Base-by-base conservation (phyloP, 176 grass and related monocot species). In the Musa itinerans region DNA sequence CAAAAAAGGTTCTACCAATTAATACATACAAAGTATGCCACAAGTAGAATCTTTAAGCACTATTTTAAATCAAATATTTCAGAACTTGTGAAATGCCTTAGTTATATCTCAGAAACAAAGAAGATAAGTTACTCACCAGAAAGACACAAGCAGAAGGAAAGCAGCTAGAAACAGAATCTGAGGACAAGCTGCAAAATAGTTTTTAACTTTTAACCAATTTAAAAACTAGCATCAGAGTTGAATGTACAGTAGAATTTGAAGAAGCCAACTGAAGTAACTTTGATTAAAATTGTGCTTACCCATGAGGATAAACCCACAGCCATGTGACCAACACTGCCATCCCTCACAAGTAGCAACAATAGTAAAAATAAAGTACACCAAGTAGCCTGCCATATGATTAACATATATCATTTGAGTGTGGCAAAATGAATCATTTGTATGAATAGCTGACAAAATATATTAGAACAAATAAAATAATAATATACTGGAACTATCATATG, bases 241-340 rank as follows among this genome's bases (percentile, higher is more conserved):
- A 52, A 54, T 68, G 11, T 5, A 1, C 14, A 15, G 53, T 74
- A 56, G n/a, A 53, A 55, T 22, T 10, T 8, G 20, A 56, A 56
- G 12, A 73, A 48, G 7, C 6, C 25, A 50, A 4, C 2, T 1
- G 9, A 70, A n/a, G 11, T 10, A 43, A 11, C 16, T 70, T 69
- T 73, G 64, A 65, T 78, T 58, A 66, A 19, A 79, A 86, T 65
- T 29, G 77, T 74, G 54, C 87, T 72, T 87, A 99, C 96, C 96
- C 96, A 99, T 95, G 48, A 99, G 85, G 81, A 95, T 71, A 85
- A 99, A 99, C 79, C 91, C 91, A 71, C 96, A 99, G 51, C 88
- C 87, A 81, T 95, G 88, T 19, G 92, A 73, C 96, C 96, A 99
- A 80, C 85, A 99, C 76, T 80, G 81, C 91, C 91, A 99, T 76